A percentile compares a stretch with the other conserved stretches of the same genome.
Evolutionary conservation across 148 eudicot species (phyloP).

Genomic region (Rhododendron ferrugineum): DNA sequence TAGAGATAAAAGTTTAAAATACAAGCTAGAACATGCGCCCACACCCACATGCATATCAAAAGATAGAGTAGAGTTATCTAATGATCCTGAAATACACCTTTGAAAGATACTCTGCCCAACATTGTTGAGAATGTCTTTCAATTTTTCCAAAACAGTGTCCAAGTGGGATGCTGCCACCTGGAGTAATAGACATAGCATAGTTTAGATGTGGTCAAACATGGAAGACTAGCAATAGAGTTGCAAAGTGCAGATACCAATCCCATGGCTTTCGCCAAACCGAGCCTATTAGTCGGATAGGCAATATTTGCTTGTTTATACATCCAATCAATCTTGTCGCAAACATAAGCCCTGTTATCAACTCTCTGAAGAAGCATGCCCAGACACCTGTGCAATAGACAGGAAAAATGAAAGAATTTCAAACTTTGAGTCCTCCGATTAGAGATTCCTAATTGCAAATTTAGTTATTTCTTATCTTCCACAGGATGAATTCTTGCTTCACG

Average conservation of each 20-base stretch:
- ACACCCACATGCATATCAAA: not conserved
- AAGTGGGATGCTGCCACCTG: constrained; percentile 96
- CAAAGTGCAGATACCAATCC: constrained; percentile 61
- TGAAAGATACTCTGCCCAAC: constrained; percentile 77
- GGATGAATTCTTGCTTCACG: not conserved
- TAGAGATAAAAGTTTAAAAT: not conserved
- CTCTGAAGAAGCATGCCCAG: constrained; percentile 91
- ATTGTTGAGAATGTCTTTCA: constrained; percentile 79
- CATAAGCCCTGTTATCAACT: constrained; percentile 80
- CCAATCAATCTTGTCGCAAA: constrained; percentile 78
- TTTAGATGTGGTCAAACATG: constrained; percentile 5
- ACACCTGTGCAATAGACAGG: constrained; percentile 47
- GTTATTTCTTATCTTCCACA: not conserved
- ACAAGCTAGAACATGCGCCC: not conserved
- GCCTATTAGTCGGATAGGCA: constrained; percentile 72
- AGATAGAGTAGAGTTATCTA: not conserved
- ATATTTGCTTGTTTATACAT: constrained; percentile 83
- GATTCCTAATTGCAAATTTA: not conserved
- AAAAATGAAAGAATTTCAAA: not conserved
- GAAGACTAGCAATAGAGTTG: constrained; percentile 4
- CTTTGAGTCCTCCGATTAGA: not conserved
- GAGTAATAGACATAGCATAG: constrained; percentile 11
- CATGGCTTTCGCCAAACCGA: constrained; percentile 97
- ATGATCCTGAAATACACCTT: constrained; percentile 42
- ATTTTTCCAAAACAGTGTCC: constrained; percentile 93